Percentiles rank a stretch among this genome's conserved stretches.
Evolutionary conservation across 2,329 filamentous ascomycete species (phyloP).

Genomic region (Truncatella angustata): DNA sequence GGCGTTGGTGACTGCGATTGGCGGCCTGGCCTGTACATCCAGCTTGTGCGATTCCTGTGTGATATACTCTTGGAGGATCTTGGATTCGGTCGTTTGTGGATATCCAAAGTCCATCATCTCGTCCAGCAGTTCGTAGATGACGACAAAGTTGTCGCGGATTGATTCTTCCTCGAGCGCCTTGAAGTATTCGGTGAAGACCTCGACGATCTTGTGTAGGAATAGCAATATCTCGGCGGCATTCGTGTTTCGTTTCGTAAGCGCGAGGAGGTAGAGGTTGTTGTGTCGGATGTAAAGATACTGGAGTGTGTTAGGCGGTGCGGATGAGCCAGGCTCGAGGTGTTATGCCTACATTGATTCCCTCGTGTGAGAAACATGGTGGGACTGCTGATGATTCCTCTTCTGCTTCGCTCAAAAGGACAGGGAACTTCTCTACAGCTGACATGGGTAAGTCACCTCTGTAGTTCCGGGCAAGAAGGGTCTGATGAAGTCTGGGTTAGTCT

Average conservation of each 20-base stretch:
- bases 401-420: slow-evolving; percentile 90
- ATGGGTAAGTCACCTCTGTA: slow-evolving; percentile 98
- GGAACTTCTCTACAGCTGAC: slow-evolving; percentile 98
- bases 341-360: slow-evolving; percentile 87
- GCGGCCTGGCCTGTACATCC: slow-evolving; percentile 91
- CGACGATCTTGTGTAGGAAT: slow-evolving; percentile 96
- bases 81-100: slow-evolving; percentile 95
- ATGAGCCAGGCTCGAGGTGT: neutral
- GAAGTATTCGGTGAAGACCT: slow-evolving; percentile 99
- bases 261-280: slow-evolving; percentile 98
- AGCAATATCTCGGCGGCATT: slow-evolving; percentile 98
- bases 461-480: slow-evolving; percentile 98
- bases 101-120: slow-evolving; percentile 99
- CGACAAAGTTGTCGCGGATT: slow-evolving; percentile 98
- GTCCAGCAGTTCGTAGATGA: slow-evolving; percentile 97
- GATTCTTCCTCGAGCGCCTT: slow-evolving; percentile 98
- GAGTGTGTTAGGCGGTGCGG: neutral
- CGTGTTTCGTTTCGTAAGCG: slow-evolving; percentile 96
- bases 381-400: slow-evolving; percentile 99
- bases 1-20: slow-evolving; percentile 96
- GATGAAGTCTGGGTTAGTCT: slow-evolving; percentile 7
- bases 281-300: slow-evolving; percentile 99
- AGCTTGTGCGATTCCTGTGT: slow-evolving; percentile 99
- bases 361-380: slow-evolving; percentile 95
- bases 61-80: slow-evolving; percentile 99